A percentile compares a stretch with the other conserved stretches of the same genome.
Conservation (phyloP, 139 green algal genomes). For the Chlorella sorokiniana region DNA sequence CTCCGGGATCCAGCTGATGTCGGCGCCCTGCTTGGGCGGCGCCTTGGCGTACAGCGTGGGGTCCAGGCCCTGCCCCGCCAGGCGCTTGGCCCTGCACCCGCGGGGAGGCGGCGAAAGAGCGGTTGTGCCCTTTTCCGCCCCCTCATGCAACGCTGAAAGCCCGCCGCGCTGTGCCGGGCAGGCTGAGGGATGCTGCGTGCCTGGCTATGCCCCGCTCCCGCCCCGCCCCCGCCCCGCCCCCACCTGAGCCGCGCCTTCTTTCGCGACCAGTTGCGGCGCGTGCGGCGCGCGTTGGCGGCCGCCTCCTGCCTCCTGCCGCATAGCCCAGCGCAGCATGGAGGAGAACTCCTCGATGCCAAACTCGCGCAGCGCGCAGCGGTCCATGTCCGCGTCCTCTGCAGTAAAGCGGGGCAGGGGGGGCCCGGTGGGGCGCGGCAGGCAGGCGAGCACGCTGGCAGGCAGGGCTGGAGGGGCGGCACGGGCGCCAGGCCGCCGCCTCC, state of each 20-base stretch:
- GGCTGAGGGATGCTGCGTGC: too few relatives aligned
- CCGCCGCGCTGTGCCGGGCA: too few relatives aligned
- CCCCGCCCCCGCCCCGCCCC: background rate
- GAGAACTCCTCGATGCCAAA: conserved; percentile 68
- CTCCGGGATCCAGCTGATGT: conserved; percentile 35
- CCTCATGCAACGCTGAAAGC: too few relatives aligned
- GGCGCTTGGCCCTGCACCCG: conserved; percentile 52
- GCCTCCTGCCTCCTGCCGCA: conserved; percentile 69
- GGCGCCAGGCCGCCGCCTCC: too few relatives aligned
- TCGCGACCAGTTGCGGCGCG: conserved; percentile 43
- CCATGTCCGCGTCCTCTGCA: conserved; percentile 53
- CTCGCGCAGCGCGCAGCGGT: conserved; percentile 51
- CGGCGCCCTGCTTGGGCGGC: background rate
- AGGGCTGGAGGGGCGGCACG: background rate
- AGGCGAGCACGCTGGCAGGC: background rate
- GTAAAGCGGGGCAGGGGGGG: background rate
- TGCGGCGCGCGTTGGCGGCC: conserved; percentile 49
- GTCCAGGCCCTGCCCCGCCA: conserved; percentile 70
- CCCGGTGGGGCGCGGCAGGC: background rate
- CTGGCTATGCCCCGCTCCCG: background rate
- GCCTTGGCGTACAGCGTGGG: conserved; percentile 4
- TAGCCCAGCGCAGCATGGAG: conserved; percentile 61
- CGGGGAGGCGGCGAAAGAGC: background rate
- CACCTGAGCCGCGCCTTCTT: conserved; percentile 66
- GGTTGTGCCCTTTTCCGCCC: too few relatives aligned